Percentiles rank a stretch among this genome's conserved stretches.
Conservation (phyloP, 2,329 filamentous ascomycete genomes). For the Microsporum audouinii region DNA sequence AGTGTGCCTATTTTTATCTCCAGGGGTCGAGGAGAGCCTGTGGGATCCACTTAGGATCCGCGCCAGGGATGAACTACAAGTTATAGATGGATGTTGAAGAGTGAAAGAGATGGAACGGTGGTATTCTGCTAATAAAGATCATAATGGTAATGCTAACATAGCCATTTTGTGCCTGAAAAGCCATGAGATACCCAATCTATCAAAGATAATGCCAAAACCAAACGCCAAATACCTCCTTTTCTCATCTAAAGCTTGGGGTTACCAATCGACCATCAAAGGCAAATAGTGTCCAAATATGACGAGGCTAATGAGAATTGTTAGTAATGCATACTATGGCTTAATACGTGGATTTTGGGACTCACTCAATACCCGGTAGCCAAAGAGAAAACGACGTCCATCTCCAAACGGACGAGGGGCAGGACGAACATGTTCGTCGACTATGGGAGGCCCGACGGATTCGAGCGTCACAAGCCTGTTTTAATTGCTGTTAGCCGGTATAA, state of each 20-base stretch:
- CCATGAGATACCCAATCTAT: too few relatives aligned
- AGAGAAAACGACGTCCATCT: conserved; percentile 3
- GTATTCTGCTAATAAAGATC: too few relatives aligned
- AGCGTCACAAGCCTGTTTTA: neutral
- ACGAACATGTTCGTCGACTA: conserved; percentile 4
- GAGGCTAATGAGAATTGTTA: neutral
- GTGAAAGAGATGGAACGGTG: neutral
- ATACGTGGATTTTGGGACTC: neutral
- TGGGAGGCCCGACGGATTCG: neutral
- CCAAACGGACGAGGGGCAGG: neutral
- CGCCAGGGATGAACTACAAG: neutral
- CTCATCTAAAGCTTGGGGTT: neutral
- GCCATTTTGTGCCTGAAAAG: too few relatives aligned
- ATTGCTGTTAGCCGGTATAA: neutral
- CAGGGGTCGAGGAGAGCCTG: neutral
- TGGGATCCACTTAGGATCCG: neutral
- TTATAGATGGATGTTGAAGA: too few relatives aligned
- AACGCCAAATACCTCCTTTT: neutral
- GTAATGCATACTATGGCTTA: neutral
- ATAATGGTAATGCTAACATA: too few relatives aligned
- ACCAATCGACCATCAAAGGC: neutral
- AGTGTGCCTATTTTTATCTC: neutral
- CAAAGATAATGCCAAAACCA: too few relatives aligned
- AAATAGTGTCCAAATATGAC: neutral
- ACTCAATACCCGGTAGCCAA: conserved; percentile 5